Base-by-base conservation (phyloP, 257 asterid species). In the Solanum tacnaense region DNA sequence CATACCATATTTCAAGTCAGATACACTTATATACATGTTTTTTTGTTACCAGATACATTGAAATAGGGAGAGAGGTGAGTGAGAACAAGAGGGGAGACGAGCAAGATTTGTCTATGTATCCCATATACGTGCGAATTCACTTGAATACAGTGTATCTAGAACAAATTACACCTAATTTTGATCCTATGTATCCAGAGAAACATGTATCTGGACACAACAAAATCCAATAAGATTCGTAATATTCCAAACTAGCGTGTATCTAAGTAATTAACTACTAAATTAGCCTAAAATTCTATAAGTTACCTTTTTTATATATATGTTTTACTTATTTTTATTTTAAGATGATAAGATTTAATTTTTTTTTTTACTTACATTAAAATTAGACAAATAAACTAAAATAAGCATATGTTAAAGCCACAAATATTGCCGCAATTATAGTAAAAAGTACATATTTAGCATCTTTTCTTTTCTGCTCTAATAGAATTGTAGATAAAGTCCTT, bases 391-490 rank as follows among this genome's bases (percentile, higher is more conserved):
- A 52, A 52, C 21, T 52, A 52, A 52, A 52, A 52, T 56, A 56
- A 23, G 6, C 6, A 4, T 81, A 88, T 41, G 60, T 11, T 65
- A 87, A 88, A 86, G 86, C 44, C 89, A 85, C 85, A 38, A 56
- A 86, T 56, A n/a, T 21, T 73, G 91, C 86, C 89, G 89, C 78
- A 88, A 89, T 88, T 91, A 90, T 76, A 52, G 88, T 84, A 62
- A 86, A 79, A 79, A 36, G 34, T 81, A 13, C 79, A 38, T 29
- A 38, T 38, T 85, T 71, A 85, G 41, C 62, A 85, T 38, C 78
- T 62, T 84, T 58, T 6, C 73, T 6, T 84, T 58, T 29, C 52
- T 11, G 36, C 21, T 84, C 52, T 5, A 84, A 68, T 62, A 23
- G 9, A 36, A 4, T 56, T 62, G 32, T 7, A 78, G 62, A 78